Base-by-base conservation (phyloP, 2,329 filamentous ascomycete genomes). In the Metarhizium robertsii region DNA sequence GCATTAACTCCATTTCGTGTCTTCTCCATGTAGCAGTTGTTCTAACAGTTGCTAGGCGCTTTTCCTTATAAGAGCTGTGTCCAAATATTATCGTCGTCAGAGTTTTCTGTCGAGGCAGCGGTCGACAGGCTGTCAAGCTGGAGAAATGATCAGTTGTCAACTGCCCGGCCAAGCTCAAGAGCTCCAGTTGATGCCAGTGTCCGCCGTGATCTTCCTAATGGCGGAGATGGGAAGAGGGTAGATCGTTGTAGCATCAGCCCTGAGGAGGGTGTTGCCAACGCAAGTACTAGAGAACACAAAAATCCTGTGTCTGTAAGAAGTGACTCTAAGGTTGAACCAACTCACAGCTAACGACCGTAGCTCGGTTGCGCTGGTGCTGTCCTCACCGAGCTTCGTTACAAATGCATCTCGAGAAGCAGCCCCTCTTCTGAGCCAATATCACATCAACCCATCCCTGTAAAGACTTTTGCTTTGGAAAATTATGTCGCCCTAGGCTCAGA, bases 281-380 rank as follows among this genome's bases (percentile, higher is more conserved):
- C 2, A 11, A 29, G 20, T 57, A 6, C 43, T n/a, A 16, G 95
- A 58, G 85, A 95, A 64, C 73, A 94, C 54, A 86, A 92, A 2
- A 92, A 87, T 62, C 75, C 71, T 6, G 67, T 88, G 13, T 89
- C 90, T 2, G 86, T 88, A 66, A 61, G 54, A 11, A 13, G 30
- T 48, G 10, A 13, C 10, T 48, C 3, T 48, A 18, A 30, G 14
- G 10, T 6, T 5, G 25, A 14, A 48, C 11, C 25, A 30, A 29
- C 25, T 29, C 18, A 25, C 25, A 14, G 40, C 48, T 64, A n/a
- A 65, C 38, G 7, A 29, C 40, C n/a, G 16, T 55, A 85, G 74
- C 75, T 95, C 50, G 88, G 90, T 3, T 97, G 94, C 70, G 88
- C 87, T 30, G 90, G 92, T n/a, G 92, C 92, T 30, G 73, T 97